Evolutionary conservation across 208 protist species (phyloP).

Genomic region (Balamuthia mandrillaris): DNA sequence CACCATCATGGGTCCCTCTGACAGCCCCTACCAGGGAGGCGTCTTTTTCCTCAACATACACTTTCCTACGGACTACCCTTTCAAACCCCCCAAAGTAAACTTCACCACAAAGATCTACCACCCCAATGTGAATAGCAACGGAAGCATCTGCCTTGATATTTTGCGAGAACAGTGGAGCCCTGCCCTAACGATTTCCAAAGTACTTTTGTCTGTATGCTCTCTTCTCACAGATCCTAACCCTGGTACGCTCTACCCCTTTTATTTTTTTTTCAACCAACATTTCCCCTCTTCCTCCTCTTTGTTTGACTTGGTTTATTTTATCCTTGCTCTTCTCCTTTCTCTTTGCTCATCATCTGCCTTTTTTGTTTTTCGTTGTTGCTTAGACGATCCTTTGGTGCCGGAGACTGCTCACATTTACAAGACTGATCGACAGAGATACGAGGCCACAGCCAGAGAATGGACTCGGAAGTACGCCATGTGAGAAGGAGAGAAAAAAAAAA

Average conservation of each 20-base stretch:
- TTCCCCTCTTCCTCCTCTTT: background rate
- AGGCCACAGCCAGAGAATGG: slow-evolving; percentile 75
- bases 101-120: slow-evolving; percentile 72
- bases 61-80: slow-evolving; percentile 81
- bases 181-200: slow-evolving; percentile 81
- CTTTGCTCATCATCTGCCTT: background rate
- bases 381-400: slow-evolving; percentile 76
- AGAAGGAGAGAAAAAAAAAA: too few species aligned
- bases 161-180: slow-evolving; percentile 83
- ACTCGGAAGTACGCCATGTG: slow-evolving; percentile 51
- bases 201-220: slow-evolving; percentile 82
- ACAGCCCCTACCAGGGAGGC: slow-evolving; percentile 74
- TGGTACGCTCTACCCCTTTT: slow-evolving; percentile 57
- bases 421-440: slow-evolving; percentile 51
- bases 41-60: slow-evolving; percentile 80
- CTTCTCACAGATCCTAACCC: slow-evolving; percentile 84
- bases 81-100: slow-evolving; percentile 80
- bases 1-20: slow-evolving; percentile 74
- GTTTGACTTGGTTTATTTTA: background rate
- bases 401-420: slow-evolving; percentile 77
- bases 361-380: slow-evolving; percentile 39
- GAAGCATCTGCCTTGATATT: slow-evolving; percentile 84
- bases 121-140: slow-evolving; percentile 79
- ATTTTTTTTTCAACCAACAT: background rate
- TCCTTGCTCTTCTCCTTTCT: background rate